Evolutionary conservation across 164 flowering plant genomes (phyloP), one percentile per base, ranked within the genome.

Genomic region (Liriodendron chinense): DNA sequence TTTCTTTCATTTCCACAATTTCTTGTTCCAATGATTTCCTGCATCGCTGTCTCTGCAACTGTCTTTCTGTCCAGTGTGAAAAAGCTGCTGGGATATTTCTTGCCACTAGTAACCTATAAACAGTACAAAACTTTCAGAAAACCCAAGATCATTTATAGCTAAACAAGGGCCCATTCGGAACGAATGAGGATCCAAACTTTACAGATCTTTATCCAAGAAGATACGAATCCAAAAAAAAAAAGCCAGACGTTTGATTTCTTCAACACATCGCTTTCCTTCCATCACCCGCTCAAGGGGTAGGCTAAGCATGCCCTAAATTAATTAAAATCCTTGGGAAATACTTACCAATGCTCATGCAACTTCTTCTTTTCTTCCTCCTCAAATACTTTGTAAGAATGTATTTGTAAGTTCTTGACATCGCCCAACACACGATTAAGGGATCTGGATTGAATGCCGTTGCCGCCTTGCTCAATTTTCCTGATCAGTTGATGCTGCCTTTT

Each of bases 271-370:
- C 18, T 53, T 53, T 53, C 59, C 16, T 53, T 53, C 2, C 59
- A 53, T 16, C 18, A 2, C 59, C 59, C 13, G 9, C 18, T 53
- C 16, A 53, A 16, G 16, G 18, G 13, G 59, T 53, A 53, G 16
- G 18, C 18, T 53, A 12, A 53, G 12, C 13, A 53, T 53, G 59
- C 16, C 59, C 59, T 53, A 53, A 10, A 53, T 53, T 12, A 53
- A 16, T 53, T 53, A 3, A 53, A 53, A 53, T 12, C 13, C 18
- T 53, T 53, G 34, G 3, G 57, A 79, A 66, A 72, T 47, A 84
- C 93, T 77, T 67, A 96, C 99, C 99, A 94, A 79, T 89, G 84
- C 3, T 85, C 81, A 71, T 88, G 92, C 88, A 94, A 83, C 79
- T 87, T 96, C 81, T 83, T 89, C 76, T 69, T 76, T 75, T 91